Conservation (phyloP, 352 stramenopile genomes). For the Plasmopara viticola region DNA sequence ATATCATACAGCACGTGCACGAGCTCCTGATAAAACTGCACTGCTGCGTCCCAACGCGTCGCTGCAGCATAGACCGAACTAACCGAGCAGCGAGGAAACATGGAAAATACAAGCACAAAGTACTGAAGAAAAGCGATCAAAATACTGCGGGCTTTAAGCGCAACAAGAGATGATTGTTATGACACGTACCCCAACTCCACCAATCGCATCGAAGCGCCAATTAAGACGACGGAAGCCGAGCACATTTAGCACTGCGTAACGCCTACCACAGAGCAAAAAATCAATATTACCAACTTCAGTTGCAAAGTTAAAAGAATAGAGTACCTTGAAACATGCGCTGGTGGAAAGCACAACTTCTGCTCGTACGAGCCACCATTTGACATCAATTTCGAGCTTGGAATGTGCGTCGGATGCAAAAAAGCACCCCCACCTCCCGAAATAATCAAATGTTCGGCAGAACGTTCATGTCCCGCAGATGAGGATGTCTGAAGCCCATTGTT, state of each 20-base stretch:
- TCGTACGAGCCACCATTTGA: constrained; percentile 75
- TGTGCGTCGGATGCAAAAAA: constrained; percentile 88
- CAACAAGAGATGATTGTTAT: neutral
- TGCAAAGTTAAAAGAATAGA: neutral
- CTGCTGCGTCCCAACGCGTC: constrained; percentile 37
- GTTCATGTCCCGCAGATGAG: constrained; percentile 6
- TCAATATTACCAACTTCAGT: neutral
- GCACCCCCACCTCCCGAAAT: constrained; percentile 87
- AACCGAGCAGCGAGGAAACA: constrained; percentile 89
- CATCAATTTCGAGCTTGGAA: constrained; percentile 42
- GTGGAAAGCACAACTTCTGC: constrained; percentile 79
- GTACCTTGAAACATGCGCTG: constrained; percentile 64
- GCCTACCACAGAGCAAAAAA: constrained; percentile 27
- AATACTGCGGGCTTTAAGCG: neutral
- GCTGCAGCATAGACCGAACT: constrained; percentile 53
- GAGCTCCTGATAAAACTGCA: constrained; percentile 50
- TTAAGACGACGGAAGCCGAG: constrained; percentile 90
- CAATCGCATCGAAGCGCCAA: constrained; percentile 91
- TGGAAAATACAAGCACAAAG: constrained; percentile 87
- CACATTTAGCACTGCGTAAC: constrained; percentile 77
- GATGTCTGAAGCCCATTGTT: constrained; percentile 8
- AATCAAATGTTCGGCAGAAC: constrained; percentile 64
- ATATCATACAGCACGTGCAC: constrained; percentile 57
- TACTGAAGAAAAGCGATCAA: constrained; percentile 41
- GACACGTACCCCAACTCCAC: constrained; percentile 64